phyloP scores from a whole-genome alignment of 2,329 filamentous ascomycete genomes.

The Truncatella angustata region DNA sequence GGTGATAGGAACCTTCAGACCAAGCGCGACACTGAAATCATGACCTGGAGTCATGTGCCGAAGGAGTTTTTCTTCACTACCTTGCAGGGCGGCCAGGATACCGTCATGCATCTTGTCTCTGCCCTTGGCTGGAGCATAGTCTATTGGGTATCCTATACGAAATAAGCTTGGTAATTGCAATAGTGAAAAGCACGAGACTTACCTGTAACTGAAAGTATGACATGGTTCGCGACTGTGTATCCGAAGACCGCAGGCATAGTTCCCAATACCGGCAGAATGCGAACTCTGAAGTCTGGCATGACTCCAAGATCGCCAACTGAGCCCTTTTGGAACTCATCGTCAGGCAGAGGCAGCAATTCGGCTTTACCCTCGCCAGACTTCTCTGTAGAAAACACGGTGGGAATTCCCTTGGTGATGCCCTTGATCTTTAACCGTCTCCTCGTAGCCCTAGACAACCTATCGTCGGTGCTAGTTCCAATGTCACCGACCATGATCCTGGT shows the following conservation, averaged over 20 bases:
- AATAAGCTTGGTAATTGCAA: slow-evolving; percentile 11
- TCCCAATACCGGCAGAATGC: slow-evolving; percentile 91
- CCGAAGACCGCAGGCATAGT: slow-evolving; percentile 98
- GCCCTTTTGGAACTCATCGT: slow-evolving; percentile 86
- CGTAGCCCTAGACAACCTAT: slow-evolving; percentile 83
- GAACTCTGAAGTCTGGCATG: slow-evolving; percentile 85
- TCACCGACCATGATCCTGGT: slow-evolving; percentile 89
- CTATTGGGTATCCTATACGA: slow-evolving; percentile 71
- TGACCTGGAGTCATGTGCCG: slow-evolving; percentile 43
- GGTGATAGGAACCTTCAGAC: slow-evolving; percentile 76
- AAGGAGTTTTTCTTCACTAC: slow-evolving; percentile 73
- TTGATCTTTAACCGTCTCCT: slow-evolving; percentile 73
- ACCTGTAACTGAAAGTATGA: slow-evolving; percentile 74
- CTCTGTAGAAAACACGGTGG: slow-evolving; percentile 90
- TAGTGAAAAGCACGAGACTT: slow-evolving; percentile 7
- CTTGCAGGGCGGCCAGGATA: slow-evolving; percentile 73
- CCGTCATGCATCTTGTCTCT: slow-evolving; percentile 91
- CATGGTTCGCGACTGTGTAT: slow-evolving; percentile 85
- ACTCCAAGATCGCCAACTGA: slow-evolving; percentile 83
- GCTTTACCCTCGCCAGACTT: slow-evolving; percentile 89
- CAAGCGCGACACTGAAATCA: slow-evolving; percentile 53
- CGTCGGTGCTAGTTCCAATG: slow-evolving; percentile 83
- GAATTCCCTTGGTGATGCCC: slow-evolving; percentile 81
- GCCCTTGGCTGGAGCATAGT: slow-evolving; percentile 77
- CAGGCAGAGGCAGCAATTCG: slow-evolving; percentile 78